A percentile compares a stretch with the other conserved stretches of the same genome.
phyloP scores from a whole-genome alignment of 176 grass and related monocot species.

The Eragrostis nindensis region DNA sequence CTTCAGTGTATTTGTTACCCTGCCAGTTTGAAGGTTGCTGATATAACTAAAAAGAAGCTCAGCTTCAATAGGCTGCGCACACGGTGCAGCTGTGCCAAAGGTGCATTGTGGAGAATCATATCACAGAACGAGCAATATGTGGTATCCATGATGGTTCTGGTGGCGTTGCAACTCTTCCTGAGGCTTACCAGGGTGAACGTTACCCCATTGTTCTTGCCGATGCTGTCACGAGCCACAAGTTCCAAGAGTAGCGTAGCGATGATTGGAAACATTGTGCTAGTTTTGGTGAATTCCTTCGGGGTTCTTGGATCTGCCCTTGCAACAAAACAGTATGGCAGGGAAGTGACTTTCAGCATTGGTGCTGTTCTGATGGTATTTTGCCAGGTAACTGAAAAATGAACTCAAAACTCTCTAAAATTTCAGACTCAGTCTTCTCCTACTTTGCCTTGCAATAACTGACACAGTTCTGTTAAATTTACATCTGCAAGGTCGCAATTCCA shows the following conservation, averaged over 20 bases:
- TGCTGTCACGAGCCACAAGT: conserved; percentile 39
- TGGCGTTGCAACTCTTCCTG: conserved; percentile 44
- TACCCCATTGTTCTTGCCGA: conserved; percentile 38
- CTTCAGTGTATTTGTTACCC: conserved; percentile 49
- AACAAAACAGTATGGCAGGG: conserved; percentile 39
- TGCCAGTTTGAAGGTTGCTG: conserved; percentile 34
- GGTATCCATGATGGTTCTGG: conserved; percentile 29
- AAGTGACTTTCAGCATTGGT: conserved; percentile 21
- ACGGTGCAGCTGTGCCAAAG: not conserved
- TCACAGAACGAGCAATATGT: conserved; percentile 41
- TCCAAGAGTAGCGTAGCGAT: conserved; percentile 34
- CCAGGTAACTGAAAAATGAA: conserved; percentile 39
- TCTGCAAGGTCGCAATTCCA: conserved; percentile 46
- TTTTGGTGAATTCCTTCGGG: conserved; percentile 44
- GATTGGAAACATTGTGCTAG: conserved; percentile 38
- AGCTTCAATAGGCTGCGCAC: not conserved
- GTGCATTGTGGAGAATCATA: conserved; percentile 33
- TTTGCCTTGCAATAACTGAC: not conserved
- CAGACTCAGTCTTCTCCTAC: not conserved
- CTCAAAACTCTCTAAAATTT: not conserved
- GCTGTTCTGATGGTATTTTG: conserved; percentile 46
- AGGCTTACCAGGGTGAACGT: conserved; percentile 40
- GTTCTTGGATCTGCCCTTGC: conserved; percentile 48
- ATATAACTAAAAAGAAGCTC: conserved; percentile 14
- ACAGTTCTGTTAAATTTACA: not conserved